Evolutionary conservation across 805 yeast genomes (phyloP).

Genomic region (Candida cerambycidarum): DNA sequence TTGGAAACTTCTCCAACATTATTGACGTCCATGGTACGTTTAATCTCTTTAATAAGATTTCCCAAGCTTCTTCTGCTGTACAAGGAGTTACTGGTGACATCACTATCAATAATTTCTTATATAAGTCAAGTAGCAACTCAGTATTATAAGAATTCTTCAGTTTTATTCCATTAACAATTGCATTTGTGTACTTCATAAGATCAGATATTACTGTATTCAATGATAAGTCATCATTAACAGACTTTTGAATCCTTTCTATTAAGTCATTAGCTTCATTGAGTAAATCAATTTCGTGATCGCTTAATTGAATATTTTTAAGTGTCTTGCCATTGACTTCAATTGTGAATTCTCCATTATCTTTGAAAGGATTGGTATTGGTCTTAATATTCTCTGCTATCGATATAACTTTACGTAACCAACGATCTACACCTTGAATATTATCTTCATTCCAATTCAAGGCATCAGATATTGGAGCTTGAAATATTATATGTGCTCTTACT

Average conservation of each 20-base stretch:
- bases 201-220: slow-evolving; percentile 87
- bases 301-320: slow-evolving; percentile 24
- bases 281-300: slow-evolving; percentile 49
- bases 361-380: background rate
- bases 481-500: slow-evolving; percentile 86
- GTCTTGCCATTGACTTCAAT: slow-evolving; percentile 21
- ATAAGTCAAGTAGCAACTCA: slow-evolving; percentile 47
- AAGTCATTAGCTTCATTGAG: slow-evolving; percentile 57
- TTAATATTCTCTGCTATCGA: slow-evolving; percentile 22
- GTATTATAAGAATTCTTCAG: slow-evolving; percentile 27
- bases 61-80: slow-evolving; percentile 81
- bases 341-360: slow-evolving; percentile 4
- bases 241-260: slow-evolving; percentile 51
- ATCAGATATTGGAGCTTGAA: slow-evolving; percentile 87
- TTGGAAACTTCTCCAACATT: slow-evolving; percentile 68
- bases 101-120: slow-evolving; percentile 54
- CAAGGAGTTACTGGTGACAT: slow-evolving; percentile 84
- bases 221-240: slow-evolving; percentile 59
- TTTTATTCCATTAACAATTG: slow-evolving; percentile 40
- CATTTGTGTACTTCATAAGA: slow-evolving; percentile 76
- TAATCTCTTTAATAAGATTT: slow-evolving; percentile 30
- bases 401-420: slow-evolving; percentile 75
- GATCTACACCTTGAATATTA: slow-evolving; percentile 80
- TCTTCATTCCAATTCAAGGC: slow-evolving; percentile 86
- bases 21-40: slow-evolving; percentile 46